A percentile compares a stretch with the other conserved stretches of the same genome.
Evolutionary conservation across 2,329 filamentous ascomycete species (phyloP).

Genomic region (Stagonosporopsis vannaccii): DNA sequence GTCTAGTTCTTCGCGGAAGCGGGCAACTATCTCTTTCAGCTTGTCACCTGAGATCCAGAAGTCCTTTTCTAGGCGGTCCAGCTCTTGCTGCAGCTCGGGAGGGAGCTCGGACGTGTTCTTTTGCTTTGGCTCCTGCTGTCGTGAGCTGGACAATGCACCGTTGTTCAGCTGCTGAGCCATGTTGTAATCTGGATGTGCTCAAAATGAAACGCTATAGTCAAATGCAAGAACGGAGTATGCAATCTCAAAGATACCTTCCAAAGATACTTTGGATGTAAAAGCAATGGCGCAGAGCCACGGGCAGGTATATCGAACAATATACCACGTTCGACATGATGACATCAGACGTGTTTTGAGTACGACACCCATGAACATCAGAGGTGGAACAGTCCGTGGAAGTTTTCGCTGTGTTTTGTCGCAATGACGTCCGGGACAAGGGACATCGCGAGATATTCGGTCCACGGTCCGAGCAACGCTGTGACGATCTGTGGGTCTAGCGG

Average conservation of each 20-base stretch:
- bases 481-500: conserved; percentile 11
- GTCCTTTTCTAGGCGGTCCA: conserved; percentile 30
- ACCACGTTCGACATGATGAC: conserved; percentile 23
- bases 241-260: no score
- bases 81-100: conserved; percentile 27
- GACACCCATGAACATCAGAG: neutral
- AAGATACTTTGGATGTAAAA: neutral
- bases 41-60: conserved; percentile 34
- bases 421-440: conserved; percentile 15
- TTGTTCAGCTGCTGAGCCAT: conserved; percentile 21
- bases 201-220: neutral
- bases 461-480: conserved; percentile 10
- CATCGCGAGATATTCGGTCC: conserved; percentile 5
- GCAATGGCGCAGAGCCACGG: neutral
- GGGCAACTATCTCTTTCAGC: conserved; percentile 31
- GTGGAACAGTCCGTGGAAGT: conserved; percentile 6
- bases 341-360: conserved; percentile 17
- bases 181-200: neutral
- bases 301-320: neutral
- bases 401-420: conserved; percentile 13
- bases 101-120: conserved; percentile 27
- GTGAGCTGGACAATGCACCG: conserved; percentile 23
- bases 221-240: neutral
- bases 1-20: conserved; percentile 36
- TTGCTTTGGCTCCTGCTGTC: conserved; percentile 31